A percentile compares a stretch with the other conserved stretches of the same genome.
phyloP scores from a whole-genome alignment of 1,284 basidiomycete genomes.

The Omphalotus olearius region DNA sequence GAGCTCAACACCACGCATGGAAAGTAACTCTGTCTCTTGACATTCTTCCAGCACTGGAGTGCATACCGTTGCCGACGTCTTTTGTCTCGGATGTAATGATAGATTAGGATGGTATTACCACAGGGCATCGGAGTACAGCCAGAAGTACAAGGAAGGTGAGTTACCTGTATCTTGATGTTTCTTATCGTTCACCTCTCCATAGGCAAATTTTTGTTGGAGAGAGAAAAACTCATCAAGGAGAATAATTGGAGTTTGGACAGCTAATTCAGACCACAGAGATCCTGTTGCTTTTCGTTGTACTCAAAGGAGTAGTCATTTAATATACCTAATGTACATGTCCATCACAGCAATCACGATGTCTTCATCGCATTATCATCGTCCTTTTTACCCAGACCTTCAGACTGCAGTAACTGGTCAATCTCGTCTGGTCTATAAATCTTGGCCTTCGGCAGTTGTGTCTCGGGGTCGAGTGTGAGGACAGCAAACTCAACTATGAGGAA shows the following conservation, averaged over 20 bases:
- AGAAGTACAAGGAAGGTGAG: constrained; percentile 87
- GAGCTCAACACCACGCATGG: constrained; percentile 18
- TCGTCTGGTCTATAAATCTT: constrained; percentile 93
- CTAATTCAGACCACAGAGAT: constrained; percentile 16
- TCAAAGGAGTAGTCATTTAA: background rate
- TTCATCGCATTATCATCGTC: constrained; percentile 77
- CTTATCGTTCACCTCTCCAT: constrained; percentile 2
- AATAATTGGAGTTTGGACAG: constrained; percentile 68
- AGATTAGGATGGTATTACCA: constrained; percentile 84
- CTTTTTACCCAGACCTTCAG: constrained; percentile 86
- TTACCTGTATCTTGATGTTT: background rate
- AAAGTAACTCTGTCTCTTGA: background rate
- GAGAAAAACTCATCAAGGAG: constrained; percentile 76
- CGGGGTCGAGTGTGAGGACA: constrained; percentile 81
- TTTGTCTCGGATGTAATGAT: constrained; percentile 74
- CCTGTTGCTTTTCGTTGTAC: no score
- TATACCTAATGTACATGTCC: background rate
- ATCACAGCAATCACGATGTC: constrained; percentile 18
- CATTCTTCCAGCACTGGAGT: constrained; percentile 61
- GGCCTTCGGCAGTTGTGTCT: constrained; percentile 77
- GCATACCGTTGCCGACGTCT: constrained; percentile 79
- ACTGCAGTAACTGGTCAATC: constrained; percentile 82
- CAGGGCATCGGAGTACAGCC: constrained; percentile 71
- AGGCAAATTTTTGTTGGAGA: constrained; percentile 85
- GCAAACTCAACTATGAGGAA: constrained; percentile 86